Evolutionary conservation across 768 basidiomycete species (phyloP).

Genomic region (Lactifluus echinatus): DNA sequence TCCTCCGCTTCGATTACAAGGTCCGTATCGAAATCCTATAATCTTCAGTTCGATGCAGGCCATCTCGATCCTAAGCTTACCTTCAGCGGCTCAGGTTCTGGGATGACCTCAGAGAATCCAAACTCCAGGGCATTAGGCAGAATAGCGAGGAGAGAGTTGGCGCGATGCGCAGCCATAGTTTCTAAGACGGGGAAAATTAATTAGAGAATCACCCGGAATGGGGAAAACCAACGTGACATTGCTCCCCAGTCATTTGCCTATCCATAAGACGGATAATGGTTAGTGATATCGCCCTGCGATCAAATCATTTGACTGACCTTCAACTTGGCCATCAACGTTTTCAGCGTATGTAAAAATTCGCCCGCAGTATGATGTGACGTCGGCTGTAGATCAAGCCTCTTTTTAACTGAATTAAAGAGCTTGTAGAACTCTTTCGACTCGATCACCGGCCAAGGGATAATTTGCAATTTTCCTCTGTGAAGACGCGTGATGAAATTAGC

Average conservation of each 20-base stretch:
- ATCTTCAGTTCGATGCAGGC: constrained; percentile 1
- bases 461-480: constrained; percentile 45
- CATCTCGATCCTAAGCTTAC: neutral
- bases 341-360: constrained; percentile 47
- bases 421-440: constrained; percentile 51
- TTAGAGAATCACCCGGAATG: neutral
- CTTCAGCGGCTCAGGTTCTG: constrained; percentile 36
- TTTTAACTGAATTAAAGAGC: constrained; percentile 31
- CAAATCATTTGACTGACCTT: no score
- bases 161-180: constrained; percentile 43
- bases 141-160: constrained; percentile 28
- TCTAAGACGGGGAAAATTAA: constrained; percentile 27
- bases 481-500: constrained; percentile 56
- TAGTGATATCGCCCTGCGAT: no score
- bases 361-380: constrained; percentile 44
- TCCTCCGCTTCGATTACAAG: constrained; percentile 31
- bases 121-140: constrained; percentile 42
- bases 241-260: constrained; percentile 56
- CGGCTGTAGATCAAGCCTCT: constrained; percentile 36
- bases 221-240: constrained; percentile 26
- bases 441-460: constrained; percentile 61
- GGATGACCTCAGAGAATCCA: constrained; percentile 38
- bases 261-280: no score
- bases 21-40: constrained; percentile 47
- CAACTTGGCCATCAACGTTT: constrained; percentile 47